phyloP scores from a whole-genome alignment of 176 grass and related monocot genomes.

The Leersia perrieri region DNA sequence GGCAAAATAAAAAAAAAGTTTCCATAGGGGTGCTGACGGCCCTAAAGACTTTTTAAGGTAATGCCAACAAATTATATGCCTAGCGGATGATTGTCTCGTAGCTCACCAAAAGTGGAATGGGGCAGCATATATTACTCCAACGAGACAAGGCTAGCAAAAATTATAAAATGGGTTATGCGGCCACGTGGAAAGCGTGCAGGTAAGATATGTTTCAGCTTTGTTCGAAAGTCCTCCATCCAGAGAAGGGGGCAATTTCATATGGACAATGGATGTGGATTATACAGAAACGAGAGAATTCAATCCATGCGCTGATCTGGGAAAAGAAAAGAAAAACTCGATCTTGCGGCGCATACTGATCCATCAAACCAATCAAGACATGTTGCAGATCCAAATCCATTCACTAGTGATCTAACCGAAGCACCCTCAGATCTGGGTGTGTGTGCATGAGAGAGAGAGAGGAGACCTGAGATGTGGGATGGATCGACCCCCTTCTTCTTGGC shows the following conservation, averaged over 20 bases:
- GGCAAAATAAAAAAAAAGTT: too few species aligned
- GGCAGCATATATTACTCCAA: not conserved
- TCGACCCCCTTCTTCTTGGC: conserved; percentile 70
- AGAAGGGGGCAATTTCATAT: too few species aligned
- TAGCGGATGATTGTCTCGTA: not conserved
- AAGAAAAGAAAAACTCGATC: not conserved
- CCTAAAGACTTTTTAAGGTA: not conserved
- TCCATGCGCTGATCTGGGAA: not conserved
- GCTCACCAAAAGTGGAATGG: not conserved
- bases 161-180: not conserved
- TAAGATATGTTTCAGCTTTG: not conserved
- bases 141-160: not conserved
- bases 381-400: conserved; percentile 1
- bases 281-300: not conserved
- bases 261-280: not conserved
- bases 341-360: not conserved
- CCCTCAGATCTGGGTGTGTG: conserved; percentile 15
- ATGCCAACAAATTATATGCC: not conserved
- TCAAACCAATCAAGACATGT: not conserved
- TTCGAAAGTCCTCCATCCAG: not conserved
- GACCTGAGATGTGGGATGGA: conserved; percentile 85
- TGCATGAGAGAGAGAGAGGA: not conserved
- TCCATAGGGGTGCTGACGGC: too few species aligned
- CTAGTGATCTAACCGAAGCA: not conserved
- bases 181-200: not conserved